phyloP scores from a whole-genome alignment of 352 stramenopile species.

The Pythium dissimile region DNA sequence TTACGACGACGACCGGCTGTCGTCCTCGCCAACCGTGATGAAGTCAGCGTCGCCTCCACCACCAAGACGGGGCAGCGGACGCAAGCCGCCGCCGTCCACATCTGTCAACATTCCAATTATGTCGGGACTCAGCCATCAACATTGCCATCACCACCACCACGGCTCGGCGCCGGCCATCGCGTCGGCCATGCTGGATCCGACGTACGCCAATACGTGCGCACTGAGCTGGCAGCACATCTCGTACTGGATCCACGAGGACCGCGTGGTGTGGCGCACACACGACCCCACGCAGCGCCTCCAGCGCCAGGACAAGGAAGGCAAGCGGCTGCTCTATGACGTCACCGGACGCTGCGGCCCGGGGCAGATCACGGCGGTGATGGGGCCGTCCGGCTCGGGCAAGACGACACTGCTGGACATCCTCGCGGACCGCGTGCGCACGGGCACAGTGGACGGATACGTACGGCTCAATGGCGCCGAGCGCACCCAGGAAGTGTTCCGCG shows the following conservation, averaged over 20 bases:
- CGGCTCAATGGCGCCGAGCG: constrained; percentile 34
- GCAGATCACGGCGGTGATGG: constrained; percentile 40
- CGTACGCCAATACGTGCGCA: constrained; percentile 22
- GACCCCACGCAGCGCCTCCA: neutral
- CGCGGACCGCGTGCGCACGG: constrained; percentile 51
- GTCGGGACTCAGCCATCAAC: too few relatives aligned
- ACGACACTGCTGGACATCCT: constrained; percentile 45
- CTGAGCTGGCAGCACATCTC: constrained; percentile 32
- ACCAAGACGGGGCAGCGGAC: neutral
- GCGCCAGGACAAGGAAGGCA: constrained; percentile 13
- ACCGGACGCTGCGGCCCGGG: constrained; percentile 32
- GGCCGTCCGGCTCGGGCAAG: constrained; percentile 33
- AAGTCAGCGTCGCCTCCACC: neutral
- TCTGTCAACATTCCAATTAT: too few relatives aligned
- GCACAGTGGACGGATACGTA: constrained; percentile 38
- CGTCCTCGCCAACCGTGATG: constrained; percentile 2
- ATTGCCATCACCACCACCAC: neutral
- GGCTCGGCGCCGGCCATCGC: constrained; percentile 5
- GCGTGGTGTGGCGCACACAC: constrained; percentile 14
- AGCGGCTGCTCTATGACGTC: constrained; percentile 32
- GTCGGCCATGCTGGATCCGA: constrained; percentile 15
- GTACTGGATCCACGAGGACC: constrained; percentile 25
- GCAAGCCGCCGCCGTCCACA: neutral
- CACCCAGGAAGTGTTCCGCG: constrained; percentile 21
- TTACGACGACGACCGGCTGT: constrained; percentile 1